Evolutionary conservation across 345 rosid species (phyloP), one percentile per base, ranked within the genome.

Genomic region (Aurinia saxatilis): DNA sequence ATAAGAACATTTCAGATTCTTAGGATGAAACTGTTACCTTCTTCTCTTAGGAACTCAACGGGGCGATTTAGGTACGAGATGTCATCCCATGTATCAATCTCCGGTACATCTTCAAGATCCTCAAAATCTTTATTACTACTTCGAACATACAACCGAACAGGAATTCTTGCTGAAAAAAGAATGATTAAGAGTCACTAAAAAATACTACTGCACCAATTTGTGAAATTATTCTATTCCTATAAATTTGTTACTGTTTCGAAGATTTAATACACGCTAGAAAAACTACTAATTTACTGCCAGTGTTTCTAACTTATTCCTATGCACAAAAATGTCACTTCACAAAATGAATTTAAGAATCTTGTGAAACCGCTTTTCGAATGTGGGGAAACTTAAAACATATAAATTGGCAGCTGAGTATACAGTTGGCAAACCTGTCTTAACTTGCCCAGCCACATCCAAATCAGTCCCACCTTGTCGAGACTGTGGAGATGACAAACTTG

Each of bases 1-100:
- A 21, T 14, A 25, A 23, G 41, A 17, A 38, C 46, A 55, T 31
- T 54, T 57, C 11, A 16, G 16, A 38, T 69, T 35, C 10, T 61
- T 19, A 36, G 8, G 35, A 35, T 48, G 10, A 50, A 27, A 34
- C 3, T 38, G 23, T 15, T 68, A 84, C 96, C 90, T 81, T 86
- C 90, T 81, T 88, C 90, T 64, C 50, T 76, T 42, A 46, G 75
- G 74, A 90, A 60, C 75, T 87, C 90, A 59, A 84, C 75, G 17
- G 96, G 97, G 23, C 80, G 86, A 48, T 87, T 93, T 45, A 87
- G 65, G 67, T 84, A 87, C 12, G 87, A 81, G 62, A 90, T 77
- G 48, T 82, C 80, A 75, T 90, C 99, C 99, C 99, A 93, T 34
- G 77, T 74, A 68, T 84, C 91, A 36, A 85, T 62, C 65, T 50